phyloP scores from a whole-genome alignment of 2,329 filamentous ascomycete genomes.

The Colletotrichum godetiae region DNA sequence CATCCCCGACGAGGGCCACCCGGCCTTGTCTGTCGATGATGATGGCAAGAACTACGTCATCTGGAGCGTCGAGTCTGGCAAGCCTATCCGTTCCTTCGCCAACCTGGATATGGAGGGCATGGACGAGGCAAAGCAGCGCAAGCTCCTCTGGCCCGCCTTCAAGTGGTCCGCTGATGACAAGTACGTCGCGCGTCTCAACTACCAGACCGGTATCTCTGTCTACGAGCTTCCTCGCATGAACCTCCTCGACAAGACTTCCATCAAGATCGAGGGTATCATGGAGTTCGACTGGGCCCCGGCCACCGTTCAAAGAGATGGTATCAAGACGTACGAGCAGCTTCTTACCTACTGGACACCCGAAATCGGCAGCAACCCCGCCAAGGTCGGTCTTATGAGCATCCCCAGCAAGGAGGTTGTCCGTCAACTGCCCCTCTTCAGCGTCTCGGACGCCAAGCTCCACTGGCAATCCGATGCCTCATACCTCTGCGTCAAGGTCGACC shows the following conservation, averaged over 20 bases:
- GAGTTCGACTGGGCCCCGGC: conserved; percentile 98
- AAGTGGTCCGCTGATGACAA: conserved; percentile 99
- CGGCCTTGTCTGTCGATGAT: conserved; percentile 87
- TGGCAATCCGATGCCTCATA: conserved; percentile 97
- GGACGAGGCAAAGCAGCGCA: conserved; percentile 75
- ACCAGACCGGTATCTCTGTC: conserved; percentile 88
- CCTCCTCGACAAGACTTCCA: conserved; percentile 86
- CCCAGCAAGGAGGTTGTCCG: conserved; percentile 94
- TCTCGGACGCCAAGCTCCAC: conserved; percentile 96
- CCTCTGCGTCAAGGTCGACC: conserved; percentile 97
- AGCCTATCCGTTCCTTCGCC: conserved; percentile 92
- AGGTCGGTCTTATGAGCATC: conserved; percentile 95
- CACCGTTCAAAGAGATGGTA: conserved; percentile 80
- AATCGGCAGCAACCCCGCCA: conserved; percentile 96
- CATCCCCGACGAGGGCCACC: conserved; percentile 88
- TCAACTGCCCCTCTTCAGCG: conserved; percentile 97
- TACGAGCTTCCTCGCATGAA: conserved; percentile 93
- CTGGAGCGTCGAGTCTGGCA: conserved; percentile 92
- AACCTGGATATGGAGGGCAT: conserved; percentile 81
- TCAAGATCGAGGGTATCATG: conserved; percentile 96
- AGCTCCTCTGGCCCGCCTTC: conserved; percentile 98
- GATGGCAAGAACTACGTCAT: conserved; percentile 99
- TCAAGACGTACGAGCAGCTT: conserved; percentile 94
- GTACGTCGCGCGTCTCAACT: conserved; percentile 92
- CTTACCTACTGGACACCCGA: conserved; percentile 99